Percentiles rank a stretch among this genome's conserved stretches.
Conservation (phyloP, 2,329 filamentous ascomycete genomes). For the Beauveria sp. region DNA sequence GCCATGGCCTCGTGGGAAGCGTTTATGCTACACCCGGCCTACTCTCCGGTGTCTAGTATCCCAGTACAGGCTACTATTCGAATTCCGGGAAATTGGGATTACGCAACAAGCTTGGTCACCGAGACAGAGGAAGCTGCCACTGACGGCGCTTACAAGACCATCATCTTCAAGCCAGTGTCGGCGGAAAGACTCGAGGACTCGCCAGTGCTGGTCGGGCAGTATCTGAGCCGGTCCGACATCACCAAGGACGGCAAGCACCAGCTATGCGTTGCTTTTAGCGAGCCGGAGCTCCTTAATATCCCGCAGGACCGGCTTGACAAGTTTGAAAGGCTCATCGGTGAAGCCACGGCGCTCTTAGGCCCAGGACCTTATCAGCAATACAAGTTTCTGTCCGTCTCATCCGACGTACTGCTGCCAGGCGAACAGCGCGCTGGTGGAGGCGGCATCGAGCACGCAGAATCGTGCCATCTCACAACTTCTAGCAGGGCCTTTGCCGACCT, state of each 20-base stretch:
- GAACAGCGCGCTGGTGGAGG: background rate
- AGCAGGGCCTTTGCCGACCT: background rate
- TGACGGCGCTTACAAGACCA: background rate
- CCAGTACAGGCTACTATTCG: conserved; percentile 3
- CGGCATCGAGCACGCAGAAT: conserved; percentile 10
- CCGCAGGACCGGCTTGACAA: conserved; percentile 2
- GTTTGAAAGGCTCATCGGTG: background rate
- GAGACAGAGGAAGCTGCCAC: background rate
- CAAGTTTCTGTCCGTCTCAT: background rate
- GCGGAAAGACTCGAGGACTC: conserved; percentile 11
- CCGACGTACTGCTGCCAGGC: background rate
- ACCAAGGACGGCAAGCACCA: conserved; percentile 9
- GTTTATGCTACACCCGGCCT: conserved; percentile 7
- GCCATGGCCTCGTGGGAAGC: conserved; percentile 8
- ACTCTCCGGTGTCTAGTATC: background rate
- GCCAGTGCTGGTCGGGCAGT: conserved; percentile 6
- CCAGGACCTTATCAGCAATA: background rate
- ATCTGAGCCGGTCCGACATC: background rate
- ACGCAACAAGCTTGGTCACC: background rate
- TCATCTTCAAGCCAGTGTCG: background rate
- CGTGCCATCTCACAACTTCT: background rate
- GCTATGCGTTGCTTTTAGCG: conserved; percentile 8
- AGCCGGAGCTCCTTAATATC: background rate
- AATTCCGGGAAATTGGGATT: conserved; percentile 4
- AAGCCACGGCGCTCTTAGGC: conserved; percentile 4